Conservation (phyloP, 192 early-diverging fungal genomes). For the Podochytrium sp. region DNA sequence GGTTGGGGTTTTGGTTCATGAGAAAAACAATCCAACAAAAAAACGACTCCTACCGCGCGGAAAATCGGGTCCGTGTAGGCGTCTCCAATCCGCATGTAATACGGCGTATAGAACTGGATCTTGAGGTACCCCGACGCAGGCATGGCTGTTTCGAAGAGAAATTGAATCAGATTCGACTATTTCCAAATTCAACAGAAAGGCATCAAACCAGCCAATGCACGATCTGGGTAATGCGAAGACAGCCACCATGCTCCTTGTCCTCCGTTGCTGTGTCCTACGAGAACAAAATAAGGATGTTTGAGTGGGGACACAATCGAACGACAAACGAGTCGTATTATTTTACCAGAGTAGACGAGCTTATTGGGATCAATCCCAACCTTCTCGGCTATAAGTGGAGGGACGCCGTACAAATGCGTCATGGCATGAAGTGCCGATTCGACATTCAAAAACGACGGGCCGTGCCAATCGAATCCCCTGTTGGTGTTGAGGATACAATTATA, state of each 20-base stretch:
- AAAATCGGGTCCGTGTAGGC: conserved; percentile 68
- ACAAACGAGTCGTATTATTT: background rate
- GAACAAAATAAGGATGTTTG: background rate
- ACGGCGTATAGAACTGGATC: conserved; percentile 77
- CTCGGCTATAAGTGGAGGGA: conserved; percentile 40
- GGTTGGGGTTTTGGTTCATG: background rate
- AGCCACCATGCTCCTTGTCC: conserved; percentile 82
- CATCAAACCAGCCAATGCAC: conserved; percentile 65
- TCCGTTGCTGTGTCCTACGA: conserved; percentile 75
- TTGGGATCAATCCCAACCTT: conserved; percentile 44
- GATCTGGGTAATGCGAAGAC: conserved; percentile 71
- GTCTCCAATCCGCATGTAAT: conserved; percentile 61
- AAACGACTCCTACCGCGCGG: conserved; percentile 50
- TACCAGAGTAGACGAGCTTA: conserved; percentile 60
- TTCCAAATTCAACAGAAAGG: background rate
- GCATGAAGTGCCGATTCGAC: conserved; percentile 58
- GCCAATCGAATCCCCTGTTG: conserved; percentile 78
- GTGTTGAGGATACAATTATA: background rate
- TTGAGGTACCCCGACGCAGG: conserved; percentile 76
- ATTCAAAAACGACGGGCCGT: conserved; percentile 70
- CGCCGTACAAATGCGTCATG: conserved; percentile 55
- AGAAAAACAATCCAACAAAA: background rate
- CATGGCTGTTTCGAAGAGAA: conserved; percentile 40
- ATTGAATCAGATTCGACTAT: no score
- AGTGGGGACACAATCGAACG: background rate